Evolutionary conservation across 768 basidiomycete genomes (phyloP).

Genomic region (Floccularia luteovirens): DNA sequence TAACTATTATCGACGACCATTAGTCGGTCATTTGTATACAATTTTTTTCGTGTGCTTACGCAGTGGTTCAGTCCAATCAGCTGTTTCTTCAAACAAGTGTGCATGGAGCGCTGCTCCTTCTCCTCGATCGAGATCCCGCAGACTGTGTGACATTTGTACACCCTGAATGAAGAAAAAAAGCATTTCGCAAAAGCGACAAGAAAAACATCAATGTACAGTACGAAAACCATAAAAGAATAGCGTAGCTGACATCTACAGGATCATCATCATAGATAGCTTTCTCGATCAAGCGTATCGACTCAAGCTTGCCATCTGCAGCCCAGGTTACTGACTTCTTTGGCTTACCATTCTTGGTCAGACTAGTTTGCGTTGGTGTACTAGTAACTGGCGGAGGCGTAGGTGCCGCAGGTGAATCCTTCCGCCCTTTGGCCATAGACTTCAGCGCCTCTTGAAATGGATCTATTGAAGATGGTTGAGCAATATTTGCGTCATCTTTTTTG

Average conservation of each 20-base stretch:
- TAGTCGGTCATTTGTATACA: background rate
- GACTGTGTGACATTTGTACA: conserved; percentile 58
- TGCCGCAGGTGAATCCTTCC: conserved; percentile 54
- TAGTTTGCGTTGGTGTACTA: conserved; percentile 23
- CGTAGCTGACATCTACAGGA: conserved; percentile 71
- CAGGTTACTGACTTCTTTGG: conserved; percentile 77
- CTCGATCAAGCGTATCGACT: conserved; percentile 74
- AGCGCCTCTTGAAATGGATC: conserved; percentile 82
- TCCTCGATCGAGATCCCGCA: conserved; percentile 82
- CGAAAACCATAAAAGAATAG: conserved; percentile 29
- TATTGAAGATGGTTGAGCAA: conserved; percentile 69
- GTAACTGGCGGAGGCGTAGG: conserved; percentile 45
- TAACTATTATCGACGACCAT: conserved; percentile 25
- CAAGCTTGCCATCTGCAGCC: conserved; percentile 68
- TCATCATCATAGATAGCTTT: conserved; percentile 87
- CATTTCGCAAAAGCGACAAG: conserved; percentile 15
- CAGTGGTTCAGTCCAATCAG: conserved; percentile 81
- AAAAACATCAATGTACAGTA: conserved; percentile 47
- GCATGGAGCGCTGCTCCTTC: conserved; percentile 83
- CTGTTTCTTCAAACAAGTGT: conserved; percentile 76
- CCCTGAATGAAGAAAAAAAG: conserved; percentile 55
- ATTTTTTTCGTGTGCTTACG: conserved; percentile 43
- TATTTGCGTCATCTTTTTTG: conserved; percentile 52
- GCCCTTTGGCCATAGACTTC: conserved; percentile 62
- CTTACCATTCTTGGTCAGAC: conserved; percentile 36